Evolutionary conservation across 495 filamentous ascomycete genomes (phyloP), one percentile per base, ranked within the genome.

Genomic region (Tetracladium setigerum): DNA sequence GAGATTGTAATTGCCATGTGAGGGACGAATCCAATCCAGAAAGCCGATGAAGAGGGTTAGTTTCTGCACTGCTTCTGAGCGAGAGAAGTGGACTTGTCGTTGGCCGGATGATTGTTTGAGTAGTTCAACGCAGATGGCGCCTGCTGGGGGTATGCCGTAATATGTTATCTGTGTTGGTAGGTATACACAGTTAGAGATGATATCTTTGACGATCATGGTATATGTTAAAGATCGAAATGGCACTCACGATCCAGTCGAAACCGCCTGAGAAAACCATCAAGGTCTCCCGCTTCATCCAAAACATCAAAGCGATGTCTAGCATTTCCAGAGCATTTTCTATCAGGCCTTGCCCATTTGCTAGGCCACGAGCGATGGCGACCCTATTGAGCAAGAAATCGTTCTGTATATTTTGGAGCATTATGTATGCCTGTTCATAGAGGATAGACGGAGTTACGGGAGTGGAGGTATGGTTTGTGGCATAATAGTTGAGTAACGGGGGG

Each of bases 231-330:
- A 17, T 17, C 15, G 24, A 41, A 19, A 7, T 27, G 14, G 34
- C 11, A 46, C 47, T 14, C 35, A 58, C 56, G 38, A 59, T 55
- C 56, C 56, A 56, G 41, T 59, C 56, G 22, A 59, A 59, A 9
- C n/a, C 9, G n/a, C 17, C 18, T 4, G 44, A 35, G n/a, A 37
- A 59, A 24, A 16, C 12, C 34, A 47, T 41, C 0, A 59, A 36
- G 14, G 49, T 40, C 41, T 55, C 56, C 30, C 53, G 24, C 15
- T 52, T 52, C 1, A 49, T 47, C 56, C 56, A 59, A 18, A 59
- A 51, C 44, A 50, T 50, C 18, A 59, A 37, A 11, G 46, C 31
- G 5, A 52, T 32, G 27, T 56, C 53, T 18, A 59, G 44, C 17
- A 56, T 56, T n/a, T 59, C 49, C 42, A 55, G 40, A 3, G 56